These are phyloP conservation scores for Medicago truncatula DNA, from an alignment of 306 rosid genomes.

Conservation along the genomic window DNA sequence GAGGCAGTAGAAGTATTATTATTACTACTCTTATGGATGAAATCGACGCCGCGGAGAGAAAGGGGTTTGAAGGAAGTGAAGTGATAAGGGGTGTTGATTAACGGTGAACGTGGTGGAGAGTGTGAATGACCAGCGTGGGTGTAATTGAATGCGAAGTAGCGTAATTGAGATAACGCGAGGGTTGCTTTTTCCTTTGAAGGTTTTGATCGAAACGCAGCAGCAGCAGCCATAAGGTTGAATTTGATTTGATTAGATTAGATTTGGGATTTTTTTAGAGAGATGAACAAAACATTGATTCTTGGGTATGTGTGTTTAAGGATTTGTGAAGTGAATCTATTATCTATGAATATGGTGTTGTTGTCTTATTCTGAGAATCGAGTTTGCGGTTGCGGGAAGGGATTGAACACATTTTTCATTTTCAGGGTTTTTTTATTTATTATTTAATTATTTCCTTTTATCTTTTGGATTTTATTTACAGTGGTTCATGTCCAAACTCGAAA, in stretches of 20 bases:
- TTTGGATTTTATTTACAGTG: neutral
- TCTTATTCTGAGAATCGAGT: neutral
- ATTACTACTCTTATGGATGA: constrained; percentile 38
- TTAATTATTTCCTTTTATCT: neutral
- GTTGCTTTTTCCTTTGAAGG: constrained; percentile 61
- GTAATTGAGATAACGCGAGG: constrained; percentile 56
- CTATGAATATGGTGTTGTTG: neutral
- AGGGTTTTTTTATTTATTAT: neutral
- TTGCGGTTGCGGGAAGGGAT: neutral
- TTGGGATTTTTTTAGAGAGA: neutral
- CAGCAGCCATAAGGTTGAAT: constrained; percentile 34
- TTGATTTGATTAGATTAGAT: neutral
- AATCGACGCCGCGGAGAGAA: constrained; percentile 67
- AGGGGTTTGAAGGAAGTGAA: constrained; percentile 79
- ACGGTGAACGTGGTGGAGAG: constrained; percentile 39
- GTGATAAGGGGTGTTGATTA: constrained; percentile 59
- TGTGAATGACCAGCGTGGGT: constrained; percentile 60
- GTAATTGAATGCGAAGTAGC: constrained; percentile 57
- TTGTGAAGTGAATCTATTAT: neutral
- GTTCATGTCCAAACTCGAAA: neutral
- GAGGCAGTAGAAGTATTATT: too few species aligned
- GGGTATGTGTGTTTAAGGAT: neutral
- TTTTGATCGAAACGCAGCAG: constrained; percentile 79
- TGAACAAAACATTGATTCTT: neutral
- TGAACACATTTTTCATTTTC: neutral